These are phyloP conservation scores for Monilinia laxa DNA, from an alignment of 2,329 filamentous ascomycete species.

Conservation along the genomic window DNA sequence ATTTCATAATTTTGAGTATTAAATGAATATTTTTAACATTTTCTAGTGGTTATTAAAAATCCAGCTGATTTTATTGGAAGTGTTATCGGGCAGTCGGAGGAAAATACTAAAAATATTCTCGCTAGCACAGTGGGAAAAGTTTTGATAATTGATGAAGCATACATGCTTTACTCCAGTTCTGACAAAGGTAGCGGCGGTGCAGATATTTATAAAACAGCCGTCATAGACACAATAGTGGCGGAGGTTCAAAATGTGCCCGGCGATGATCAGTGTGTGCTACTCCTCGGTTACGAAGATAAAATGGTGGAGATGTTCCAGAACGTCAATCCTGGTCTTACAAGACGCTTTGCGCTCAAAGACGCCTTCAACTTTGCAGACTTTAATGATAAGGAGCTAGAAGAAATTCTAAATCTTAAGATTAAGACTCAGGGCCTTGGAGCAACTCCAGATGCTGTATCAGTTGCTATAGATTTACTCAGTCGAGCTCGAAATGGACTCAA, in stretches of 20 bases:
- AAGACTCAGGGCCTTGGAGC: constrained; percentile 53
- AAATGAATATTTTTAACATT: not conserved
- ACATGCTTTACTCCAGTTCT: constrained; percentile 55
- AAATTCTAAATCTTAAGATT: constrained; percentile 64
- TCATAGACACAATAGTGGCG: constrained; percentile 70
- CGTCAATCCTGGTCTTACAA: constrained; percentile 66
- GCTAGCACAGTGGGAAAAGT: constrained; percentile 68
- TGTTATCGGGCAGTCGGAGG: constrained; percentile 64
- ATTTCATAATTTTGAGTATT: too few relatives aligned
- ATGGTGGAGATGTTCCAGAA: constrained; percentile 74
- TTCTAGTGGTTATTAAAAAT: constrained; percentile 66
- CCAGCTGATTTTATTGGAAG: constrained; percentile 71
- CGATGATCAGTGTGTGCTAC: constrained; percentile 69
- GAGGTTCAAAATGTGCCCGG: constrained; percentile 69
- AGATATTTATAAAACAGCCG: constrained; percentile 59
- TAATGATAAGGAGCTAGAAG: constrained; percentile 53
- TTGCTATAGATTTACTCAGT: constrained; percentile 59
- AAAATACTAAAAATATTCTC: constrained; percentile 70
- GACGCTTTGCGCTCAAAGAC: constrained; percentile 62
- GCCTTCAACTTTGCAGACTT: constrained; percentile 73
- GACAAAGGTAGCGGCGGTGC: constrained; percentile 28
- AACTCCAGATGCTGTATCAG: constrained; percentile 51
- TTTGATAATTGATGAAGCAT: constrained; percentile 78
- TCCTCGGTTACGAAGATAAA: constrained; percentile 68
- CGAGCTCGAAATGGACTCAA: constrained; percentile 61